Evolutionary conservation across 2,329 filamentous ascomycete genomes (phyloP), one percentile per base, ranked within the genome.

Genomic region (Orbilia oligospora): DNA sequence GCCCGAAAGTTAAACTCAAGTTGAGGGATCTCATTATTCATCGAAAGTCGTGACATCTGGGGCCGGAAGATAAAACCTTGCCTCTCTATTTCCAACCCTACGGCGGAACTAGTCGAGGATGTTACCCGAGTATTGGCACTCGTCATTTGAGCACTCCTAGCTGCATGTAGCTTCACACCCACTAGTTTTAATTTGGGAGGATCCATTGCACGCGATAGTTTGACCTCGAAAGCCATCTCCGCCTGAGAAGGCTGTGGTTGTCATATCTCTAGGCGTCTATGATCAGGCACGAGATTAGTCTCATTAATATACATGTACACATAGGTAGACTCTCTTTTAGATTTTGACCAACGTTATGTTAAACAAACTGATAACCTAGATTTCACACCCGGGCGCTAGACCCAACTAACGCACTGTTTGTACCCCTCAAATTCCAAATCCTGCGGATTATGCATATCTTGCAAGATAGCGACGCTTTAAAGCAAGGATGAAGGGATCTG

Each of bases 331-430:
- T 6, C 53, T 61, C 56, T 27, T 16, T 14, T n/a, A 27, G 27
- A 30, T 30, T 3, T 30, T 30, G 27, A 33, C 22, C 56, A 61
- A 61, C 56, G 56, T 61, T 61, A 61, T 61, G 56, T 24, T 44
- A 18, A 38, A 5, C 2, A 38, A 58, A 27, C 36, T 22, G 53
- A 58, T 38, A 41, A 14, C 38, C 16, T 0, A 38, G 14, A 38
- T 38, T 38, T 22, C 10, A 14, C 8, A 10, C 6, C 22, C 1
- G 38, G 24, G 14, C 53, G 16, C 53, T 58, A n/a, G 53, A 36
- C 27, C 51, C 12, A 44, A 18, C 14, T 44, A 44, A 61, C 14
- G 56, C 36, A 61, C 36, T 41, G 56, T 61, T 61, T 44, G 56
- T 38, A n/a, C 18, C 16, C 53, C 18, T 22, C 1, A 44, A 6